phyloP scores from a whole-genome alignment of 352 stramenopile genomes.

The Phytophthora ohioensis region DNA sequence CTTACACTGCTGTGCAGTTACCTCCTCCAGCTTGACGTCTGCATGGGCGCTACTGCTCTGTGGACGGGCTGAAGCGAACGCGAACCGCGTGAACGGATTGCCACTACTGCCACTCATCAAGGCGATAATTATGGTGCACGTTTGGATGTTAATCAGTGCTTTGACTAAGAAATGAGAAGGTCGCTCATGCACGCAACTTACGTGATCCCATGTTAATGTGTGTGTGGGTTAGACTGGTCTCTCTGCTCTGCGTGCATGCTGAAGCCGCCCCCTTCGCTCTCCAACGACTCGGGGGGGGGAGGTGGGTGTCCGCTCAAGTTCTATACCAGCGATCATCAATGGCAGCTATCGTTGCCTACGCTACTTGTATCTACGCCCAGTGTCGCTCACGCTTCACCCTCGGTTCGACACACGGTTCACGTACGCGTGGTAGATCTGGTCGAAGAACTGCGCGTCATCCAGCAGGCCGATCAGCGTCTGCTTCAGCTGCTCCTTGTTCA shows the following conservation, averaged over 20 bases:
- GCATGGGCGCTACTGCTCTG: slow-evolving; percentile 15
- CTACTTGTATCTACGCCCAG: slow-evolving; percentile 37
- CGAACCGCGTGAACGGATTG: slow-evolving; percentile 79
- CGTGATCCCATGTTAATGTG: slow-evolving; percentile 39
- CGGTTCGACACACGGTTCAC: slow-evolving; percentile 67
- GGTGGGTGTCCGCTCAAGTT: slow-evolving; percentile 36
- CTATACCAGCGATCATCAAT: slow-evolving; percentile 42
- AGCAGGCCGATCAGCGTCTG: slow-evolving; percentile 82
- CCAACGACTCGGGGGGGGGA: slow-evolving; percentile 10
- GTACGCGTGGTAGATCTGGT: slow-evolving; percentile 91
- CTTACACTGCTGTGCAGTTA: neutral
- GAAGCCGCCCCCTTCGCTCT: slow-evolving; percentile 8
- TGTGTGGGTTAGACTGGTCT: slow-evolving; percentile 31
- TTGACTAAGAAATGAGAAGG: neutral
- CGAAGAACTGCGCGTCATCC: slow-evolving; percentile 87
- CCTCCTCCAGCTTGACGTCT: slow-evolving; percentile 26
- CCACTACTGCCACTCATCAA: slow-evolving; percentile 22
- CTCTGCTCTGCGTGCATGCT: slow-evolving; percentile 19
- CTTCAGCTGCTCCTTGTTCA: slow-evolving; percentile 90
- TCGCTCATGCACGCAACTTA: slow-evolving; percentile 32
- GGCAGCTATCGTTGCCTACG: slow-evolving; percentile 34
- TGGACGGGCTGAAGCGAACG: slow-evolving; percentile 37
- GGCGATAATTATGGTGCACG: slow-evolving; percentile 6
- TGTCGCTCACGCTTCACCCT: slow-evolving; percentile 38
- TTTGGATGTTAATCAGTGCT: neutral